Base-by-base conservation (phyloP, 2,329 filamentous ascomycete genomes). In the Claviceps pazoutovae region DNA sequence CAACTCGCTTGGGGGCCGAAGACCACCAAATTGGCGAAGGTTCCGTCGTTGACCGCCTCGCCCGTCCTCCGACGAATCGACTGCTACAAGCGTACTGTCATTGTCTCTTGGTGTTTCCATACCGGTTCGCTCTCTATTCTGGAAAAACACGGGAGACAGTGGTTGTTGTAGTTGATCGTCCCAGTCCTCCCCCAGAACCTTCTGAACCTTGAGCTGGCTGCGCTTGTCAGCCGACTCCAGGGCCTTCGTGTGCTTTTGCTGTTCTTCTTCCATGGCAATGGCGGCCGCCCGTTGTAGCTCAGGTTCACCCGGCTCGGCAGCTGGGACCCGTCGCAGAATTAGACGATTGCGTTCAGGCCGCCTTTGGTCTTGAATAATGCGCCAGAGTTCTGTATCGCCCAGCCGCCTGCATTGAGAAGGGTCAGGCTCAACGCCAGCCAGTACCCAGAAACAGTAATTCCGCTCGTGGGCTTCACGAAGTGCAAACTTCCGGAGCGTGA, bases 381-480 rank as follows among this genome's bases (percentile, higher is more conserved):
- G 83, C 76, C 93, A 86, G 11, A 98, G 73, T 65, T 98, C 93
- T 4, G 82, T 83, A 61, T 98, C 93, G 37, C 84, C 83, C 41
- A 97, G 74, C 48, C 87, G 82, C 54, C 89, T 83, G 65, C 88
- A 94, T 62, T 89, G 82, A 48, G 77, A 79, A 34, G 88, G 84
- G 58, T 93, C 84, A 1, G 90, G 83, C 47, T 96, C 88, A 41
- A 88, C 73, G 49, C 90, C 91, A 58, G 88, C 84, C 53, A 97
- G 74, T 1, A 95, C 84, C 74, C 93, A 97, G 71, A 98, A 97
- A 71, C 90, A 96, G 70, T 95, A 97, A 62, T 94, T 95, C 61
- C 89, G 82, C 64, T 93, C 86, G 61, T 96, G 89, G 56, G 91
- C 87, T 63, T 95, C 89, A 21, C 89, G 86, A 34, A 95, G 76